Evolutionary conservation across 495 filamentous ascomycete genomes (phyloP).

Genomic region (Penicillium pulvis): DNA sequence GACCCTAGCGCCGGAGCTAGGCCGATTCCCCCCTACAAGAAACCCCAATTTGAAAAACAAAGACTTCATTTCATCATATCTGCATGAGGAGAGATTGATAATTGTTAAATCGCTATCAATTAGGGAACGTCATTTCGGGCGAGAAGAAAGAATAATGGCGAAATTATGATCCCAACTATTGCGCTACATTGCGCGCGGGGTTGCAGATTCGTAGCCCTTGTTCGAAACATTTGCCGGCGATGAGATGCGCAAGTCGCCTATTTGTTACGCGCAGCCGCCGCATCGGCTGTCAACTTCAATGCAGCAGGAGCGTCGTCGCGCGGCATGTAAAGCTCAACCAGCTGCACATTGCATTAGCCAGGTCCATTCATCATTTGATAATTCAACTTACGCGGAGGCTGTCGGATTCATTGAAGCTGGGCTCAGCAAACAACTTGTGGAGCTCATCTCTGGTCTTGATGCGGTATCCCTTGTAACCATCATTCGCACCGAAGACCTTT

Average conservation of each 20-base stretch:
- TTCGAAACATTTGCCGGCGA: constrained; percentile 1
- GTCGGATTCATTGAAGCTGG: constrained; percentile 58
- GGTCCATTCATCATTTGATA: neutral
- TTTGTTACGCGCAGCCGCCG: constrained; percentile 70
- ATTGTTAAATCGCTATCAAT: neutral
- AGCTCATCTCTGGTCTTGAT: constrained; percentile 73
- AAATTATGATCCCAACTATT: neutral
- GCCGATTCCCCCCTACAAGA: neutral
- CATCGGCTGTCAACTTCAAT: constrained; percentile 63
- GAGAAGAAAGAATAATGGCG: neutral
- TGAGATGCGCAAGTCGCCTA: constrained; percentile 27
- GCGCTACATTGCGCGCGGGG: neutral
- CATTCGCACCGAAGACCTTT: constrained; percentile 65
- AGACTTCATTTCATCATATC: neutral
- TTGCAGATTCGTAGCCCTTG: neutral
- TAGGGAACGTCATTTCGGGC: neutral
- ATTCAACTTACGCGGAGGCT: constrained; percentile 45
- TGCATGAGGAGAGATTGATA: neutral
- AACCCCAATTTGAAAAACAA: neutral
- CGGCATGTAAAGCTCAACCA: constrained; percentile 88
- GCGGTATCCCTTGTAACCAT: constrained; percentile 63
- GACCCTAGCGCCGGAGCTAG: neutral
- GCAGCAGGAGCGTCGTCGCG: constrained; percentile 75
- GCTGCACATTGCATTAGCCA: constrained; percentile 47
- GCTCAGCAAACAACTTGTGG: constrained; percentile 64